Conservation (phyloP, 768 basidiomycete genomes). For the Trametes cingulata region DNA sequence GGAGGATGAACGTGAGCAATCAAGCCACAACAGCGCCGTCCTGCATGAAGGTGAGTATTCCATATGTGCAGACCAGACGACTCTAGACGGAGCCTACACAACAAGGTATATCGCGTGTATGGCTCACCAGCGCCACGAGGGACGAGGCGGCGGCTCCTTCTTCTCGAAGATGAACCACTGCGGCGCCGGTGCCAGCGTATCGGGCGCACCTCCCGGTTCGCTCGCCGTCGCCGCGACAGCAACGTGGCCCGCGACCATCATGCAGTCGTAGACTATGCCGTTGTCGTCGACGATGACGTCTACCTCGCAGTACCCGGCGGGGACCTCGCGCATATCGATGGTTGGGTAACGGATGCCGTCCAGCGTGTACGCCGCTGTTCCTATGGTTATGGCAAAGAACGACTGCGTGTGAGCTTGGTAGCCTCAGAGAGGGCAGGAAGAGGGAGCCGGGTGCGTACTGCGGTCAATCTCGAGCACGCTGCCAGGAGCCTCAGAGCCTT, state of each 20-base stretch:
- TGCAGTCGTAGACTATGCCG: background rate
- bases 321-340: background rate
- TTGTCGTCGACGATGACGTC: constrained; percentile 6
- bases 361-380: background rate
- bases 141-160: background rate
- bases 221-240: background rate
- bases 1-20: no score
- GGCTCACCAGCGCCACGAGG: no score
- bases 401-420: background rate
- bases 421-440: no score
- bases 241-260: constrained; percentile 17
- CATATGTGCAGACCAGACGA: no score
- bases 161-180: constrained; percentile 15
- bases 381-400: background rate
- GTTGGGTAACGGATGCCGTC: constrained; percentile 10
- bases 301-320: constrained; percentile 7
- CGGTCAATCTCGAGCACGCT: background rate
- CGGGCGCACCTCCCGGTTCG: background rate
- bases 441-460: no score
- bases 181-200: constrained; percentile 4
- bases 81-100: no score
- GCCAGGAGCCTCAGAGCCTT: background rate
- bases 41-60: no score
- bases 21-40: no score
- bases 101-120: no score